Evolutionary conservation across 148 eudicot genomes (phyloP), one percentile per base, ranked within the genome.

Genomic region (Pouteria glomerata): DNA sequence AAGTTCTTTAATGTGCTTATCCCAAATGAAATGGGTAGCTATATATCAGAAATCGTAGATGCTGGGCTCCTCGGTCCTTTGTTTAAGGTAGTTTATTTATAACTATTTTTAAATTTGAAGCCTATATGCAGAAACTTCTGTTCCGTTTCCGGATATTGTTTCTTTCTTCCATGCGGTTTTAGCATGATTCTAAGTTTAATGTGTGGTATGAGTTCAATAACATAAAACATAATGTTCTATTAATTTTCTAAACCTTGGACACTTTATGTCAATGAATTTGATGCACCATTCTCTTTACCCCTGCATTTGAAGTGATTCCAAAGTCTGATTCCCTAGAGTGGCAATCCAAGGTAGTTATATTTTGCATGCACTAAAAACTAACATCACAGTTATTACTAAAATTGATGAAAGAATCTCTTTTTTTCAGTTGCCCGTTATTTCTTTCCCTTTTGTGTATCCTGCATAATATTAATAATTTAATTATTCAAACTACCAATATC

Each of bases 61-160:
- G 86, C 72, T 65, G 88, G 90, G 58, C 73, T 78, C 50, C 66
- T 84, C 47, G 88, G 90, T n/a, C 90, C 90, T 70, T 29, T 84
- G 14, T 87, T 87, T 73, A 84, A 87, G 90, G 90, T 86, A 71
- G 10, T n/a, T 26, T 48, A 48, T 59, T 58, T 27, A 13, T 27
- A 11, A 2, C 57, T 0, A 19, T 58, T 16, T 57, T 35, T 16
- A 24, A 24, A 52, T 3, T 45, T 12, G 8, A 50, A 16, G 42
- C 27, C 12, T 52, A 15, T 23, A 12, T 14, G 29, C 48, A 35
- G 16, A 19, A 29, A 53, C 8, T 21, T 39, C 63, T 24, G 21
- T 21, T 70, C 37, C 16, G 48, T 52, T 53, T 50, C 8, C 60
- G 24, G 33, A 58, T 45, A 33, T 61, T 42, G 4, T 41, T 45